Base-by-base conservation (phyloP, 148 eudicot genomes). In the Rhododendron mucronatum region DNA sequence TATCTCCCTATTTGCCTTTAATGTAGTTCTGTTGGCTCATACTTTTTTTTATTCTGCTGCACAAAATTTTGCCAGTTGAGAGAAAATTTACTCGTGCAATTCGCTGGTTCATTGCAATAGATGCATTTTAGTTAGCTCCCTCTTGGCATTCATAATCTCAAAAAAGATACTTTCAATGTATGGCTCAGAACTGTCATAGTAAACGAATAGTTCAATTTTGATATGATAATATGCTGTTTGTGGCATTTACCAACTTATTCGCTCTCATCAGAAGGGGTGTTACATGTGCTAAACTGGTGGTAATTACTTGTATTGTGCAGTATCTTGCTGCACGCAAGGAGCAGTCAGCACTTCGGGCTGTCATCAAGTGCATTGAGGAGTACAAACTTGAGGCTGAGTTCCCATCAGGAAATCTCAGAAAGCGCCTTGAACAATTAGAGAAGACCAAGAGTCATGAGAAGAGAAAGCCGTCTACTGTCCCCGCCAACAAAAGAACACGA, bases 311-410 rank as follows among this genome's bases (percentile, higher is more conserved):
- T 28, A 71, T 83, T 55, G 50, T 86, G 86, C 91, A 96, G 98
- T 92, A 93, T 47, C 90, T 95, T 63, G 98, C 98, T 89, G 95
- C 93, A 55, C 93, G 97, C 85, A 96, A 96, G 85, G 98, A 96
- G 91, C 98, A 96, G 91, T 96, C 98, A 33, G 98, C 98, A 75
- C 91, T 96, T 20, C 93, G 95, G 21, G 95, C 98, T 82, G 98
- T 96, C 39, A 91, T 96, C 87, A 96, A 90, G 92, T 96, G 98
- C 94, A 94, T 96, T 30, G 98, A 96, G 86, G 98, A 96, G 78
- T 96, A 96, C 96, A 96, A 93, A 81, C 96, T 96, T 39, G 98
- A 95, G 86, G 84, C 90, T 28, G 93, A 92, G 50, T 93, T 95
- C 83, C 96, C 98, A 77, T 86, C 96, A 44, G 94, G 93, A 73